phyloP scores from a whole-genome alignment of 78 protist species.

The Salpingoeca rosetta region DNA sequence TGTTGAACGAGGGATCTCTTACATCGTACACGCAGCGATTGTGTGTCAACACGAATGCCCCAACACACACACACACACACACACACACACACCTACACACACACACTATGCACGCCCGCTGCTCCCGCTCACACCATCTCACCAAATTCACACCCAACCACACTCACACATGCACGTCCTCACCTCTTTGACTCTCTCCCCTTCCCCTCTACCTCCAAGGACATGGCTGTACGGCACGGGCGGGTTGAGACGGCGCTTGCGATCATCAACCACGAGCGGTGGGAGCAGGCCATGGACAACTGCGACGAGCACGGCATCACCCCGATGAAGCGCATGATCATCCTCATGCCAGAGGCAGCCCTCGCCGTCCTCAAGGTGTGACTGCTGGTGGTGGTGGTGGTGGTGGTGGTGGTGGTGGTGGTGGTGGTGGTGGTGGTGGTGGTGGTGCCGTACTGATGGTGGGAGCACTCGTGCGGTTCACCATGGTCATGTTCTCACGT shows the following conservation, averaged over 20 bases:
- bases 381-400: neutral
- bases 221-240: neutral
- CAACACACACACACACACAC: neutral
- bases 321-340: neutral
- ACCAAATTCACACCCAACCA: no score
- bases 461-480: neutral
- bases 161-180: no score
- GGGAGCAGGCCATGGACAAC: neutral
- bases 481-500: neutral
- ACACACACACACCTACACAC: no score
- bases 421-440: neutral
- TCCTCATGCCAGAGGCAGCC: neutral
- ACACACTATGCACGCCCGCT: no score
- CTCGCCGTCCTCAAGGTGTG: neutral
- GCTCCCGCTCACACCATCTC: no score
- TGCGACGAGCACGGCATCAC: neutral
- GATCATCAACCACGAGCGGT: neutral
- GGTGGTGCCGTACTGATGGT: neutral
- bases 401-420: neutral
- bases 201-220: neutral
- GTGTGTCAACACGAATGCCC: neutral
- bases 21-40: neutral
- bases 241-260: neutral
- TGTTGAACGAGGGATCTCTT: no score
- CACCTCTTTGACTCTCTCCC: neutral